Evolutionary conservation across 306 rosid genomes (phyloP).

Genomic region (Sicyos edulis): DNA sequence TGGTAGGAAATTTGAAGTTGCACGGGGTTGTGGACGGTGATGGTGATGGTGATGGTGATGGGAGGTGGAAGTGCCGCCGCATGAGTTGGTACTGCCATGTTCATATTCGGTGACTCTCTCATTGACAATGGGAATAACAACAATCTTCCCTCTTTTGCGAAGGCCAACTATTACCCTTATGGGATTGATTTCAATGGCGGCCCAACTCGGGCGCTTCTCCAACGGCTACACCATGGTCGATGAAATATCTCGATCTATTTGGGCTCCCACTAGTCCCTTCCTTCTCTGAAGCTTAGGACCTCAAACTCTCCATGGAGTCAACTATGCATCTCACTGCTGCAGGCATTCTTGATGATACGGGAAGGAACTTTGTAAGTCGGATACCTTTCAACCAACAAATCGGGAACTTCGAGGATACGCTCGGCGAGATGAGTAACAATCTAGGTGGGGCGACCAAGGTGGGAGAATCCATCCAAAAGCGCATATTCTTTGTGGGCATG

Average conservation of each 20-base stretch:
- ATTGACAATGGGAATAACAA: too few species aligned
- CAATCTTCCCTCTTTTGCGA: too few species aligned
- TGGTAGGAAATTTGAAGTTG: too few species aligned
- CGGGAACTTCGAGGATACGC: constrained; percentile 65
- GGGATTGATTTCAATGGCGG: constrained; percentile 89
- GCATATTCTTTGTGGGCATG: constrained; percentile 84
- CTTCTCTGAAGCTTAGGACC: constrained; percentile 51
- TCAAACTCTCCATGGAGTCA: constrained; percentile 63
- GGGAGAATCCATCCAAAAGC: constrained; percentile 36
- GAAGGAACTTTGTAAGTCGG: constrained; percentile 85
- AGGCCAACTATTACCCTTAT: too few species aligned
- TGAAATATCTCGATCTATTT: constrained; percentile 61
- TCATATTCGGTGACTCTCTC: too few species aligned
- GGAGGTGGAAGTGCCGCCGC: too few species aligned
- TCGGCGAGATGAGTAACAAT: constrained; percentile 46
- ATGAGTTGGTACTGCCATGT: too few species aligned
- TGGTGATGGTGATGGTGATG: too few species aligned
- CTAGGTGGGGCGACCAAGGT: constrained; percentile 45
- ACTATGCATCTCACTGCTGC: constrained; percentile 95
- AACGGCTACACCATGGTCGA: constrained; percentile 91
- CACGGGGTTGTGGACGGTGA: too few species aligned
- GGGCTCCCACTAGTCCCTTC: constrained; percentile 90
- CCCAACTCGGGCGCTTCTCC: constrained; percentile 84
- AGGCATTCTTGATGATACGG: constrained; percentile 82
- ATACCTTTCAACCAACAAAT: constrained; percentile 74